These are phyloP conservation scores for Leishmania amazonensis DNA, from an alignment of 208 protist species.

Conservation along the genomic window DNA sequence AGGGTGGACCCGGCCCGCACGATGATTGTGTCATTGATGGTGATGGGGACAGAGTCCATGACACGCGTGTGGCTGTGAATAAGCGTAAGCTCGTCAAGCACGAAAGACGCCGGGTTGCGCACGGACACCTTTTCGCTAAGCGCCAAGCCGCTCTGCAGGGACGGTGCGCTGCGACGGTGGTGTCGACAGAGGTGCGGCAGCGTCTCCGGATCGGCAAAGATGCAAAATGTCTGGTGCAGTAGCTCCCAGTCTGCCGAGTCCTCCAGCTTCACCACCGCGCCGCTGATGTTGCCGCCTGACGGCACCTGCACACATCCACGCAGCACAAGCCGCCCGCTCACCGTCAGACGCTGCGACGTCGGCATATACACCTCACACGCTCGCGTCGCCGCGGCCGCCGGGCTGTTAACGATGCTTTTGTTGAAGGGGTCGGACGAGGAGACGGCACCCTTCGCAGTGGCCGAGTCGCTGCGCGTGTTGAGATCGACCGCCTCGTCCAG, in stretches of 20 bases:
- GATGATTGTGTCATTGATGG: constrained; percentile 11
- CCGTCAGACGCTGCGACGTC: constrained; percentile 41
- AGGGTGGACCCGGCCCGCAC: constrained; percentile 20
- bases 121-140: constrained; percentile 48
- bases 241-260: constrained; percentile 33
- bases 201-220: background rate
- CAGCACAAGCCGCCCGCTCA: constrained; percentile 53
- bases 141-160: constrained; percentile 35
- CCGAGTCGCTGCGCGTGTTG: background rate
- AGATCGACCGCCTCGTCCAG: constrained; percentile 1
- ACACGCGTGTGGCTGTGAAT: constrained; percentile 32
- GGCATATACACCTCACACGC: constrained; percentile 36
- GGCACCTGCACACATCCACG: constrained; percentile 50
- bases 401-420: background rate
- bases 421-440: background rate
- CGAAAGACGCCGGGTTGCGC: constrained; percentile 26
- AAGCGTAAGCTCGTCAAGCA: constrained; percentile 48
- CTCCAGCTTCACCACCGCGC: constrained; percentile 35
- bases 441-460: background rate
- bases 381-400: background rate
- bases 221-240: constrained; percentile 32
- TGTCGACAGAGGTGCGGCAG: constrained; percentile 30
- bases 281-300: constrained; percentile 44
- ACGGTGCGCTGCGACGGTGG: constrained; percentile 1
- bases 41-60: constrained; percentile 24